phyloP scores from a whole-genome alignment of 768 basidiomycete species.

The Tephrocybe sp. region DNA sequence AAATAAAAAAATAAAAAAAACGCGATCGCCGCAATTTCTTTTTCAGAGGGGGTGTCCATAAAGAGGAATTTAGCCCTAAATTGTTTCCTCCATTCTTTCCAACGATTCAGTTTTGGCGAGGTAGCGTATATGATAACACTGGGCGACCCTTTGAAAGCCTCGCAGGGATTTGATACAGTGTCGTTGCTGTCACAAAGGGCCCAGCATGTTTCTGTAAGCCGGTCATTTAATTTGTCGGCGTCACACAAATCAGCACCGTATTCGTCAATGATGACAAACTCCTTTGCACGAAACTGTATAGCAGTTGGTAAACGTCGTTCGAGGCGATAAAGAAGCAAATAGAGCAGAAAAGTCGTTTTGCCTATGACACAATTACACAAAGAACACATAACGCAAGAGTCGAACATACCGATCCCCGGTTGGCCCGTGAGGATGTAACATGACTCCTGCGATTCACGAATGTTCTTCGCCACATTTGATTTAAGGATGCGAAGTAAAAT shows the following conservation, averaged over 20 bases:
- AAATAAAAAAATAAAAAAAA: neutral
- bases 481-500: too few species aligned
- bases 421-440: too few species aligned
- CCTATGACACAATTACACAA: too few species aligned
- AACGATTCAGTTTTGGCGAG: neutral
- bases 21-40: neutral
- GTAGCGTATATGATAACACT: neutral
- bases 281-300: too few species aligned
- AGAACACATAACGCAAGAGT: too few species aligned
- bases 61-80: neutral
- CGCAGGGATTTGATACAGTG: neutral
- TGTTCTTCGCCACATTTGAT: too few species aligned
- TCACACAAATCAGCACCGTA: neutral
- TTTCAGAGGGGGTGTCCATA: neutral
- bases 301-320: too few species aligned
- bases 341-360: too few species aligned
- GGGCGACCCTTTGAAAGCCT: neutral
- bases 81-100: neutral
- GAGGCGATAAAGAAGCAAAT: too few species aligned
- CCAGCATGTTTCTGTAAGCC: neutral
- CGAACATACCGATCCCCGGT: too few species aligned
- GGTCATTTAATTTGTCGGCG: neutral
- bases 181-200: slow-evolving; percentile 1
- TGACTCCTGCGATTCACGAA: too few species aligned
- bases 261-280: too few species aligned